phyloP scores from a whole-genome alignment of 345 rosid genomes.

The Alliaria petiolata region DNA sequence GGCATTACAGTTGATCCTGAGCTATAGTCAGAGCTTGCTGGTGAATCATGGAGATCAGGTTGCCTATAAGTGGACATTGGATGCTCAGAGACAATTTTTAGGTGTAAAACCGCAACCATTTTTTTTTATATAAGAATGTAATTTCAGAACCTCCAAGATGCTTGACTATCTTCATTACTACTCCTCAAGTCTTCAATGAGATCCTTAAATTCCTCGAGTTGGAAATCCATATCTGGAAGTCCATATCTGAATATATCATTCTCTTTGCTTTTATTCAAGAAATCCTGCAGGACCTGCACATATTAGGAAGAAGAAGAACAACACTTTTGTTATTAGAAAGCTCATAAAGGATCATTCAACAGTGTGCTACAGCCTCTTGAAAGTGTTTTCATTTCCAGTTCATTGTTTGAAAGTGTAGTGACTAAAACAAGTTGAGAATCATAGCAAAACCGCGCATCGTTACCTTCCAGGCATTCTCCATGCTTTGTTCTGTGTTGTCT shows the following conservation, averaged over 20 bases:
- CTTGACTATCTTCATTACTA: conserved; percentile 54
- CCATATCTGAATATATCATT: conserved; percentile 46
- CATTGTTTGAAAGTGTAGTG: too few relatives aligned
- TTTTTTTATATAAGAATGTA: not conserved
- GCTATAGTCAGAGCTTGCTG: conserved; percentile 85
- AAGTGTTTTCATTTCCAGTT: too few relatives aligned
- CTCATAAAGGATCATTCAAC: not conserved
- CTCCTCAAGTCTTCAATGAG: conserved; percentile 60
- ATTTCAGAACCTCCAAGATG: conserved; percentile 65
- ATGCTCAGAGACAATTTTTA: not conserved
- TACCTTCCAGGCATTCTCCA: conserved; percentile 98
- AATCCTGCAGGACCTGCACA: conserved; percentile 77
- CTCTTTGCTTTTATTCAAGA: conserved; percentile 61
- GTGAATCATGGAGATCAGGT: conserved; percentile 78
- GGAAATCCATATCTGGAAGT: conserved; percentile 57
- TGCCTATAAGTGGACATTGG: conserved; percentile 41
- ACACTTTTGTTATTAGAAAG: not conserved
- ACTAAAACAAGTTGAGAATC: too few relatives aligned
- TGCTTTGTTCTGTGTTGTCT: conserved; percentile 78
- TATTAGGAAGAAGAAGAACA: conserved; percentile 8
- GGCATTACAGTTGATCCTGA: conserved; percentile 69
- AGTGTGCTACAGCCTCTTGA: not conserved
- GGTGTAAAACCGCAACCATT: not conserved
- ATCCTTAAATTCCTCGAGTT: conserved; percentile 69
- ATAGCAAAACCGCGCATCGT: too few relatives aligned